A percentile compares a stretch with the other conserved stretches of the same genome.
Evolutionary conservation across 192 early-diverging fungal genomes (phyloP).

Genomic region (Pilaira anomala): DNA sequence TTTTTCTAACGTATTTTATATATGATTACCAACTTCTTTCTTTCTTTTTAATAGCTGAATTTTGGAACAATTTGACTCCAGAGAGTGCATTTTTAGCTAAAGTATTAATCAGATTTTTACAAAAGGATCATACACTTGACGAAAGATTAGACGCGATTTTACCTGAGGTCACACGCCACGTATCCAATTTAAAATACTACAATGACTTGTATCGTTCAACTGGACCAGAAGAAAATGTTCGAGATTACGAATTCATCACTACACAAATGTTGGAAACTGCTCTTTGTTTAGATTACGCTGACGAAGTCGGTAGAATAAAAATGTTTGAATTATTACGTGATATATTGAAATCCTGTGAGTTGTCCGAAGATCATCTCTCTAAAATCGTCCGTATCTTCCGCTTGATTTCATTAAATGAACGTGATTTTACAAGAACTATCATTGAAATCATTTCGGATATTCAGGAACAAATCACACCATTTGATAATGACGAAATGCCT

Average conservation of each 20-base stretch:
- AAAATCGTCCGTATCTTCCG: slow-evolving; percentile 75
- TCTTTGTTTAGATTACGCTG: slow-evolving; percentile 75
- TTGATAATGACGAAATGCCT: slow-evolving; percentile 7
- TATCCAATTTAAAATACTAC: slow-evolving; percentile 55
- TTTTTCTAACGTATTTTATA: background rate
- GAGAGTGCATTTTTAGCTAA: slow-evolving; percentile 49
- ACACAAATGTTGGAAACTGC: slow-evolving; percentile 75
- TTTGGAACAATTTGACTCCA: slow-evolving; percentile 54
- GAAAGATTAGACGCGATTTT: slow-evolving; percentile 62
- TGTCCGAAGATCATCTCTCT: slow-evolving; percentile 74
- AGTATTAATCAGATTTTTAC: slow-evolving; percentile 42
- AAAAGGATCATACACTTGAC: slow-evolving; percentile 45
- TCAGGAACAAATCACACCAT: slow-evolving; percentile 39
- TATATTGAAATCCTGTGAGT: slow-evolving; percentile 70
- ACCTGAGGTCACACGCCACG: slow-evolving; percentile 63
- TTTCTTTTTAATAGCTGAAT: slow-evolving; percentile 29
- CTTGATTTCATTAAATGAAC: slow-evolving; percentile 73
- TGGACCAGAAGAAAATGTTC: slow-evolving; percentile 37
- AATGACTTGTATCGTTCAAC: slow-evolving; percentile 48
- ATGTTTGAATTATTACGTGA: slow-evolving; percentile 80
- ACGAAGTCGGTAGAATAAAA: slow-evolving; percentile 83
- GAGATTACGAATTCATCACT: slow-evolving; percentile 63
- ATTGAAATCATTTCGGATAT: slow-evolving; percentile 82
- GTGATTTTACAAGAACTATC: slow-evolving; percentile 83
- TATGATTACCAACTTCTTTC: too few species aligned